Conservation (phyloP, 108 stramenopile genomes). For the Fragilaria crotonensis region DNA sequence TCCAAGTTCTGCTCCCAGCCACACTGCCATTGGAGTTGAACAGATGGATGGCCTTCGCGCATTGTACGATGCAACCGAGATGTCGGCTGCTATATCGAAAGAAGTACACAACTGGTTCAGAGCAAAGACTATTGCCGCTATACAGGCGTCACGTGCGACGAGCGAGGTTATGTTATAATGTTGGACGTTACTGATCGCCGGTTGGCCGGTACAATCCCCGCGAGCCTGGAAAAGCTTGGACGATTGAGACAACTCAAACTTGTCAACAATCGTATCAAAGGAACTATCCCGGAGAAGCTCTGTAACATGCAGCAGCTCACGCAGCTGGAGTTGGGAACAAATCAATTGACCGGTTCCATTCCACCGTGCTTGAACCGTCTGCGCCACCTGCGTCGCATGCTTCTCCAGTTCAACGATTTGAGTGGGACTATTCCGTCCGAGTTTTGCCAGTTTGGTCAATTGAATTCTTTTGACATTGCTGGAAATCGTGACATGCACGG, state of each 20-base stretch:
- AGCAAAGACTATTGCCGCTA: background rate
- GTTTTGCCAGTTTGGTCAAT: no score
- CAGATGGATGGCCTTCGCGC: background rate
- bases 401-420: no score
- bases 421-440: no score
- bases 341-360: no score
- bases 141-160: background rate
- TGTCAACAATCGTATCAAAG: background rate
- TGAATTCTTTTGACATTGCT: no score
- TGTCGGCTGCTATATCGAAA: background rate
- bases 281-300: background rate
- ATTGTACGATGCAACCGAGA: background rate
- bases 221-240: background rate
- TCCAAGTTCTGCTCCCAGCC: background rate
- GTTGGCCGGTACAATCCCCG: background rate
- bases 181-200: background rate
- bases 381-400: background rate
- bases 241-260: background rate
- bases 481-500: no score
- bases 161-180: background rate
- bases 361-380: no score
- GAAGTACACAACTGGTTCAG: background rate
- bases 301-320: background rate
- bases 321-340: no score
- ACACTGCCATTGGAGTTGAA: background rate